These are phyloP conservation scores for Saccharomycopsis schoenii DNA, from an alignment of 805 yeast genomes.

Conservation along the genomic window DNA sequence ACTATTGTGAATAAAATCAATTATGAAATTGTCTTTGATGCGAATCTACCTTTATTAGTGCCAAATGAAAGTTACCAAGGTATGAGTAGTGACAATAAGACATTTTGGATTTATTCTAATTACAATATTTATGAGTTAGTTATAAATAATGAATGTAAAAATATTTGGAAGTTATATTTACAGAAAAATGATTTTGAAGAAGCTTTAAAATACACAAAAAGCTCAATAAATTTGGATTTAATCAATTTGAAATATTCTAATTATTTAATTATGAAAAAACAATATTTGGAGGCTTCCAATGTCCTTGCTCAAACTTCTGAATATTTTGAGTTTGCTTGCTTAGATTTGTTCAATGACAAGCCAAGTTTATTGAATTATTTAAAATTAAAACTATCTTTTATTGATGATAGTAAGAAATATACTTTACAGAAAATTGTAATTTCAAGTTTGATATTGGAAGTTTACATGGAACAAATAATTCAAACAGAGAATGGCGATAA, in stretches of 20 bases:
- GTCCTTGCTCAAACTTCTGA: constrained; percentile 53
- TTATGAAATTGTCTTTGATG: constrained; percentile 36
- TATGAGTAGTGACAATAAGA: constrained; percentile 41
- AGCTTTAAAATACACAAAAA: constrained; percentile 38
- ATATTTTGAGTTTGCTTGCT: constrained; percentile 61
- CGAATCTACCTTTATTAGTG: constrained; percentile 27
- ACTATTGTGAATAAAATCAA: constrained; percentile 42
- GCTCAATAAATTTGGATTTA: constrained; percentile 27
- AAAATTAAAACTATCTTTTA: constrained; percentile 31
- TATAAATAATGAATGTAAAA: constrained; percentile 55
- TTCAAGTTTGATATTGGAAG: constrained; percentile 58
- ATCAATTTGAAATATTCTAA: constrained; percentile 49
- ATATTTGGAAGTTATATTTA: constrained; percentile 64
- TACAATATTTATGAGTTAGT: constrained; percentile 60
- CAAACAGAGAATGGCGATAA: constrained; percentile 23
- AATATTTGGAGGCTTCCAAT: constrained; percentile 37
- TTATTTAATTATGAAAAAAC: constrained; percentile 28
- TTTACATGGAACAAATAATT: constrained; percentile 34
- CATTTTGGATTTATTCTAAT: constrained; percentile 71
- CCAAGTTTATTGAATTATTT: constrained; percentile 41
- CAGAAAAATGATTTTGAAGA: constrained; percentile 46
- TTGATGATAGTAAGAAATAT: constrained; percentile 19
- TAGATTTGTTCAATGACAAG: constrained; percentile 38
- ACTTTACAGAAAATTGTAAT: constrained; percentile 41
- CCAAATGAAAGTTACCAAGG: constrained; percentile 34